Percentiles rank a stretch among this genome's conserved stretches.
These are phyloP conservation scores for Miamiensis avidus DNA, from an alignment of 169 alveolate genomes.

Conservation along the genomic window DNA sequence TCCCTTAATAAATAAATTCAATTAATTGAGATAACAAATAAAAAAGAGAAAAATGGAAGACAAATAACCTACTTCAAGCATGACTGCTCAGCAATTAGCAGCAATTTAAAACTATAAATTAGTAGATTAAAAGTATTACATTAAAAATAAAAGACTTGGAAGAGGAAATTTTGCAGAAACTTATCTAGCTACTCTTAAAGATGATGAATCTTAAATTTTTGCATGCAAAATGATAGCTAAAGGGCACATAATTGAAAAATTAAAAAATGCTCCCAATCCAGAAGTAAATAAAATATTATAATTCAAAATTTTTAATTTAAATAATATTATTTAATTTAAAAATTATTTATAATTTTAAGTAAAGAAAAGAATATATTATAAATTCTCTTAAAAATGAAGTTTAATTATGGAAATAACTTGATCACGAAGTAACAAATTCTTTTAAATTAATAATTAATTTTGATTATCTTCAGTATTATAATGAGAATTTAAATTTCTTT, in stretches of 20 bases:
- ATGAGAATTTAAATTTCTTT: too few relatives aligned
- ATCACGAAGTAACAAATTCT: slow-evolving; percentile 4
- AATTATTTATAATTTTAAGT: neutral
- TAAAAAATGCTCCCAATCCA: slow-evolving; percentile 32
- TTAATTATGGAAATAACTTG: slow-evolving; percentile 37
- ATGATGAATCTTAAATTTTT: slow-evolving; percentile 28
- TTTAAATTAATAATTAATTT: too few relatives aligned
- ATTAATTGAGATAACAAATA: too few relatives aligned
- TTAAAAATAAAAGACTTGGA: slow-evolving; percentile 41
- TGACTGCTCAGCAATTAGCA: too few relatives aligned
- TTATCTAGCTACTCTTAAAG: slow-evolving; percentile 43
- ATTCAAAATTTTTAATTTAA: too few relatives aligned
- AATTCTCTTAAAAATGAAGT: slow-evolving; percentile 41
- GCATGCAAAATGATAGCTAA: slow-evolving; percentile 51
- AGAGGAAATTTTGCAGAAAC: slow-evolving; percentile 50
- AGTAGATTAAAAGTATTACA: slow-evolving; percentile 44
- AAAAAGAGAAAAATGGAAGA: too few relatives aligned
- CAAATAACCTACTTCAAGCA: too few relatives aligned
- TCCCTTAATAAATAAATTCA: too few relatives aligned
- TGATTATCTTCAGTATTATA: too few relatives aligned
- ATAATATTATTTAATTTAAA: too few relatives aligned
- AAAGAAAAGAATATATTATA: slow-evolving; percentile 30
- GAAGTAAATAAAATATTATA: slow-evolving; percentile 7
- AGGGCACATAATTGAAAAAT: slow-evolving; percentile 32
- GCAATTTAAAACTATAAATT: slow-evolving; percentile 27